Percentiles rank a stretch among this genome's conserved stretches.
phyloP scores from a whole-genome alignment of 768 basidiomycete species.

The Gautieria morchelliformis region DNA sequence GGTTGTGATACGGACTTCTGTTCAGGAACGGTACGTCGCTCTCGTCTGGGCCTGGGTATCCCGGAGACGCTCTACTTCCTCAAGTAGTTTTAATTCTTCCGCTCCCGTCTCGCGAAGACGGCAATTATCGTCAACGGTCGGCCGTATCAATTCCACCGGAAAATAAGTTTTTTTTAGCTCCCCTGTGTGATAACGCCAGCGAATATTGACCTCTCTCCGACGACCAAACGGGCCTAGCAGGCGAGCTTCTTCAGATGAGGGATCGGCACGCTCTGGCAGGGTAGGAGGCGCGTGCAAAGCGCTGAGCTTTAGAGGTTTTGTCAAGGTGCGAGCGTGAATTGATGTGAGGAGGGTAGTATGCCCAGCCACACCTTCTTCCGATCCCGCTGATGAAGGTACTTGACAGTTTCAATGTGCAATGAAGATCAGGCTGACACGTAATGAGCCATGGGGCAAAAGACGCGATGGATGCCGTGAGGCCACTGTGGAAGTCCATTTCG shows the following conservation, averaged over 20 bases:
- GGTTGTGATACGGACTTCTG: too few relatives aligned
- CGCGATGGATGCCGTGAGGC: too few relatives aligned
- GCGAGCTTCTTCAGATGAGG: slow-evolving; percentile 45
- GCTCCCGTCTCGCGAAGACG: slow-evolving; percentile 2
- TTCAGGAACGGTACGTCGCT: too few relatives aligned
- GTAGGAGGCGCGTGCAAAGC: slow-evolving; percentile 41
- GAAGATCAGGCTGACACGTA: too few relatives aligned
- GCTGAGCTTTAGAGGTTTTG: slow-evolving; percentile 32
- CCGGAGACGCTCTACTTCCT: slow-evolving; percentile 3
- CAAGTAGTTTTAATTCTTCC: neutral
- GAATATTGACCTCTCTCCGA: slow-evolving; percentile 64
- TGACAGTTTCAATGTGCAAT: too few relatives aligned
- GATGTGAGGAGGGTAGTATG: slow-evolving; percentile 54
- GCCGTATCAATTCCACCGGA: slow-evolving; percentile 39
- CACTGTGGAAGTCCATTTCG: too few relatives aligned
- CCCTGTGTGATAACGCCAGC: slow-evolving; percentile 50
- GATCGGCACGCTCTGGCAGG: slow-evolving; percentile 48
- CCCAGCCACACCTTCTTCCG: too few relatives aligned
- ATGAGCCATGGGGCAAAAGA: too few relatives aligned
- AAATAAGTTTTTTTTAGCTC: slow-evolving; percentile 49
- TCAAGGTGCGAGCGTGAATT: slow-evolving; percentile 29
- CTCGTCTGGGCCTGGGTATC: neutral
- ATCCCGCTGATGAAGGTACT: too few relatives aligned
- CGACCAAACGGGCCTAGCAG: slow-evolving; percentile 61
- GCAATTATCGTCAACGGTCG: neutral